Conservation (phyloP, 257 asterid species). For the Solanum raphanifolium region DNA sequence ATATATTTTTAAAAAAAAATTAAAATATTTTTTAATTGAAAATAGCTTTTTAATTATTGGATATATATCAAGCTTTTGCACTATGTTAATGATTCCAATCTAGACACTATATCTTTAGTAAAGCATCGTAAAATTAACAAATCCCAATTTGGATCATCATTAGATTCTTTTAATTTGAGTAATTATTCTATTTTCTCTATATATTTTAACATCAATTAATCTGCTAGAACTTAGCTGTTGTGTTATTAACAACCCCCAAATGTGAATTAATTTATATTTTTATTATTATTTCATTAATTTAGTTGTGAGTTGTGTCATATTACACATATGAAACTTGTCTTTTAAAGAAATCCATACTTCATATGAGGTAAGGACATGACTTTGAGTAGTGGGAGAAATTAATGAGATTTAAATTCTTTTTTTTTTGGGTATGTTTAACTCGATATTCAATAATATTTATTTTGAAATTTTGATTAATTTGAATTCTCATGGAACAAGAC, state of each 20-base stretch:
- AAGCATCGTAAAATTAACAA: not conserved
- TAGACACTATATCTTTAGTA: not conserved
- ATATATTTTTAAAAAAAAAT: not conserved
- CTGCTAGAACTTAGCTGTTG: not conserved
- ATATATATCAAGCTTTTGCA: conserved; percentile 5
- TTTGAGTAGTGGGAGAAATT: no score
- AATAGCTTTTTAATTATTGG: not conserved
- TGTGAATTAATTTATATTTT: not conserved
- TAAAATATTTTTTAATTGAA: not conserved
- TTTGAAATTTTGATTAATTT: no score
- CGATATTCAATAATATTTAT: no score
- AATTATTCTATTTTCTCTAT: not conserved
- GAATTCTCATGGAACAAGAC: no score
- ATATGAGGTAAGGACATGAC: no score
- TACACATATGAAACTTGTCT: not conserved
- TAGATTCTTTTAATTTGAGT: not conserved
- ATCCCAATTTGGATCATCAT: not conserved
- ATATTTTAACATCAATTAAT: not conserved
- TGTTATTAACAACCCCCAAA: not conserved
- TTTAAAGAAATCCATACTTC: not conserved
- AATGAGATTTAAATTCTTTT: no score
- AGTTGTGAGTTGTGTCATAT: not conserved
- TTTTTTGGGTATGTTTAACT: no score
- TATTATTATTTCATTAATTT: not conserved
- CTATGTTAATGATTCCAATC: conserved; percentile 10